Evolutionary conservation across 805 yeast genomes (phyloP), one percentile per base, ranked within the genome.

Genomic region (Nakazawaea pomicola): DNA sequence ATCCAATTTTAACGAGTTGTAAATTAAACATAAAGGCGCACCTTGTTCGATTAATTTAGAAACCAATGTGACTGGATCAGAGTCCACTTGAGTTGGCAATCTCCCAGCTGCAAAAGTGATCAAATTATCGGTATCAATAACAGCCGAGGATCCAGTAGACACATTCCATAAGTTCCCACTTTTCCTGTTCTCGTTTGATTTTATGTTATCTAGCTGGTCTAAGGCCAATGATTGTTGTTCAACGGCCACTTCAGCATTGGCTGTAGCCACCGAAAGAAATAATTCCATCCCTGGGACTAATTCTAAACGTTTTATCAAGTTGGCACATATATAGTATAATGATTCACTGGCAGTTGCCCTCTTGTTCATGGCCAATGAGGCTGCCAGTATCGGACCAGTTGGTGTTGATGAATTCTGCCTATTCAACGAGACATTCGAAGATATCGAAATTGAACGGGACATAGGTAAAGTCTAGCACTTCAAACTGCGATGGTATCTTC

Each of bases 1-100:
- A 1, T 82, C 80, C 25, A 56, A 57, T 41, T 70, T 70, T 16
- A 88, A 71, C 11, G 78, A 67, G 61, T 93, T 91, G 67, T 83
- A 87, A 6, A 91, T 65, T 31, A 87, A 74, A 60, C 98, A 90
- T 31, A 93, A 67, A 4, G 98, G 95, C 2, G 95, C 82, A 9
- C 98, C 99, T 54, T 85, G 88, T 53, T 91, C 95, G 54, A 93
- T 80, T 25, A 93, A 65, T 49, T 87, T 81, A 78, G 96, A 85
- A 32, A 93, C 58, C 47, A 88, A 90, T 2, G 96, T 88, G 2
- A 86, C 97, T 3, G 98, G 97, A 58, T 93, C 99, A 54, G 86
- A 83, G 48, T 75, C 74, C 46, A 75, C 71, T 48, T 74, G 78
- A 4, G 84, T 84, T 4, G 91, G 95, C 33, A 81, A 68, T 12